Evolutionary conservation across 176 grass and related monocot genomes (phyloP).

Genomic region (Poa pratensis): DNA sequence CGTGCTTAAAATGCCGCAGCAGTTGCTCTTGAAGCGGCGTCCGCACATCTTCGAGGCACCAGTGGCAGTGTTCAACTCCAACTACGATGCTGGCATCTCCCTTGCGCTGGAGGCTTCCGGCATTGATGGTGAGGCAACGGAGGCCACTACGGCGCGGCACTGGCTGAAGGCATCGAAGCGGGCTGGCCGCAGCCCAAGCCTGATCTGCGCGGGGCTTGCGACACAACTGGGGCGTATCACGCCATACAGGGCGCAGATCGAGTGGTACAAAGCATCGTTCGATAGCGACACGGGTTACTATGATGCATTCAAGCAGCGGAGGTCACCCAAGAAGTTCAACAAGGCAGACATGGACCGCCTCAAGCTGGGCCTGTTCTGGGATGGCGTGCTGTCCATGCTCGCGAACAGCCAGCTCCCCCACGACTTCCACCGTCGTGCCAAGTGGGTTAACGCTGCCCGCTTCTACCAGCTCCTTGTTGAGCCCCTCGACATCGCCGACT

Average conservation of each 20-base stretch:
- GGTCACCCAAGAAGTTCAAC: constrained; percentile 51
- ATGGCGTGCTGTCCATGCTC: constrained; percentile 79
- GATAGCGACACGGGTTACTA: constrained; percentile 87
- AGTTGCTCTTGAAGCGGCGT: constrained; percentile 58
- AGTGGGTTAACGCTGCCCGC: constrained; percentile 91
- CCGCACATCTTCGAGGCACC: background rate
- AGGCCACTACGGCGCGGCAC: constrained; percentile 53
- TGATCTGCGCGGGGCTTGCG: constrained; percentile 69
- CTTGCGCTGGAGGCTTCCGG: constrained; percentile 74
- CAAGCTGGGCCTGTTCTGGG: constrained; percentile 86
- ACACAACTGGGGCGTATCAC: constrained; percentile 74
- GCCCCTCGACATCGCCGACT: constrained; percentile 87
- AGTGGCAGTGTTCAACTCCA: constrained; percentile 35
- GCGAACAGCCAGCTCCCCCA: constrained; percentile 77
- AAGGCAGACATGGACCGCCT: constrained; percentile 67
- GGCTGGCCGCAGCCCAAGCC: constrained; percentile 54
- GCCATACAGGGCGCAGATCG: constrained; percentile 77
- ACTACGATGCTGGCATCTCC: constrained; percentile 65
- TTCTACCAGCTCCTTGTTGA: constrained; percentile 97
- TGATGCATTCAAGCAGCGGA: constrained; percentile 79
- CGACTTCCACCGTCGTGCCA: constrained; percentile 77
- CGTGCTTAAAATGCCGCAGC: constrained; percentile 51
- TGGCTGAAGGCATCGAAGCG: constrained; percentile 72
- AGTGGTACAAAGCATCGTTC: constrained; percentile 89
- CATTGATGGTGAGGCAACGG: constrained; percentile 54